Conservation (phyloP, 2,329 filamentous ascomycete genomes). For the Monosporascus sp. region DNA sequence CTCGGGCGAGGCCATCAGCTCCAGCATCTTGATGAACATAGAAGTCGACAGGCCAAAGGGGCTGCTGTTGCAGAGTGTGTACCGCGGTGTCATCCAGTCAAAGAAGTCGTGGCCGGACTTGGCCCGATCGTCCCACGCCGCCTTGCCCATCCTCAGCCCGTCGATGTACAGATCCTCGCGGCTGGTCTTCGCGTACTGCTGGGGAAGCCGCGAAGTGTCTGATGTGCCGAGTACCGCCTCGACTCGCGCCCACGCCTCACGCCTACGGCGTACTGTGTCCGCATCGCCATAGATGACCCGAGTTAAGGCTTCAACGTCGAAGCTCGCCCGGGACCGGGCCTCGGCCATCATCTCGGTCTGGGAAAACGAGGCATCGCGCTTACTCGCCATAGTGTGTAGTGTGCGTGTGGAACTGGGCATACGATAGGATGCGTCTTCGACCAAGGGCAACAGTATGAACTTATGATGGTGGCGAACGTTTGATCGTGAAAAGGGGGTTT, state of each 20-base stretch:
- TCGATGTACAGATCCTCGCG: conserved; percentile 19
- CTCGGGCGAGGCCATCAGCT: conserved; percentile 4
- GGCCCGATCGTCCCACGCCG: conserved; percentile 18
- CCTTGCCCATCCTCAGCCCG: conserved; percentile 18
- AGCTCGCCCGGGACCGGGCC: not conserved
- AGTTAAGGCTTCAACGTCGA: not conserved
- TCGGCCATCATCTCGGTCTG: not conserved
- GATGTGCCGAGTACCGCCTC: conserved; percentile 6
- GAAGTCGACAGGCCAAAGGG: conserved; percentile 10
- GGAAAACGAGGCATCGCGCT: too few species aligned
- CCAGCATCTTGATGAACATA: conserved; percentile 12
- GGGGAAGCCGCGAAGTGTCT: conserved; percentile 17
- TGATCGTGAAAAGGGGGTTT: too few species aligned
- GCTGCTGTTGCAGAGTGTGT: conserved; percentile 10
- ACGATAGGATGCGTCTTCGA: too few species aligned
- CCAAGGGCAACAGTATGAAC: too few species aligned
- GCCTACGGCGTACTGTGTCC: conserved; percentile 4
- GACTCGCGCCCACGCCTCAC: conserved; percentile 8
- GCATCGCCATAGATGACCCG: not conserved
- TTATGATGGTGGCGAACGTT: too few species aligned
- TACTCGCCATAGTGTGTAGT: too few species aligned
- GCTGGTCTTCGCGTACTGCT: conserved; percentile 16
- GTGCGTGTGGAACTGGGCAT: too few species aligned
- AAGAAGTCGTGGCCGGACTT: conserved; percentile 19
- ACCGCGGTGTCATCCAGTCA: conserved; percentile 8